Conservation (phyloP, 1,284 basidiomycete genomes). For the Vanrija humicola region DNA sequence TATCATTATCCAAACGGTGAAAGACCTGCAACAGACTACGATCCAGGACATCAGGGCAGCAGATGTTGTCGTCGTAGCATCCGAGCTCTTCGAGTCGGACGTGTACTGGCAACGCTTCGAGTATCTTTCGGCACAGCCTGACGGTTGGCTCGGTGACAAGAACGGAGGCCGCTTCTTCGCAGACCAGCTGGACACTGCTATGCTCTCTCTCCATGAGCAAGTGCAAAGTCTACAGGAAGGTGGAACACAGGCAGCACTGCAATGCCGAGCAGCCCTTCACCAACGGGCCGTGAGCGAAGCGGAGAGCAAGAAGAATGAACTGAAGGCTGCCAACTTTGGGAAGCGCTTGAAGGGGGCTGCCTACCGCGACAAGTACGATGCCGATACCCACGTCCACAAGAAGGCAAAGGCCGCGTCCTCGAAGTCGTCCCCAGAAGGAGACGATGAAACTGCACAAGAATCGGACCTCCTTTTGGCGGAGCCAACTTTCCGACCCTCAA, state of each 20-base stretch:
- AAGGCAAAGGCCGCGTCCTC: constrained; percentile 46
- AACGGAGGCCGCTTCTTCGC: constrained; percentile 84
- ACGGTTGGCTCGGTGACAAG: constrained; percentile 39
- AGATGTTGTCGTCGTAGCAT: constrained; percentile 82
- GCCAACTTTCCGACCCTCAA: constrained; percentile 27
- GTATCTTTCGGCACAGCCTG: constrained; percentile 56
- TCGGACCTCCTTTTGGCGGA: constrained; percentile 17
- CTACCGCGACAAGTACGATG: constrained; percentile 41
- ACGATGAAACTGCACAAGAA: constrained; percentile 25
- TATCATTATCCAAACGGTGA: constrained; percentile 61
- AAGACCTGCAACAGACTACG: constrained; percentile 69
- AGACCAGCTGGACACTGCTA: constrained; percentile 63
- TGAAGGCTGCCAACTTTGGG: constrained; percentile 40
- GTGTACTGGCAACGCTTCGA: constrained; percentile 60
- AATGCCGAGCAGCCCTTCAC: constrained; percentile 49
- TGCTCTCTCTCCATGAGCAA: constrained; percentile 61
- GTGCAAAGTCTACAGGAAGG: constrained; percentile 59
- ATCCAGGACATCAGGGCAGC: constrained; percentile 73
- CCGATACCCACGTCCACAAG: constrained; percentile 46
- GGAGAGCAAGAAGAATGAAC: constrained; percentile 36
- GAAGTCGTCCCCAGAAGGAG: constrained; percentile 28
- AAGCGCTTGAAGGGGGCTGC: constrained; percentile 44
- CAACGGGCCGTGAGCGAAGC: constrained; percentile 24
- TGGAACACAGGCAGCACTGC: constrained; percentile 43
- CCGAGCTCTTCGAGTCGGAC: constrained; percentile 73